phyloP scores from a whole-genome alignment of 768 basidiomycete genomes.

The Lentinus tigrinus region DNA sequence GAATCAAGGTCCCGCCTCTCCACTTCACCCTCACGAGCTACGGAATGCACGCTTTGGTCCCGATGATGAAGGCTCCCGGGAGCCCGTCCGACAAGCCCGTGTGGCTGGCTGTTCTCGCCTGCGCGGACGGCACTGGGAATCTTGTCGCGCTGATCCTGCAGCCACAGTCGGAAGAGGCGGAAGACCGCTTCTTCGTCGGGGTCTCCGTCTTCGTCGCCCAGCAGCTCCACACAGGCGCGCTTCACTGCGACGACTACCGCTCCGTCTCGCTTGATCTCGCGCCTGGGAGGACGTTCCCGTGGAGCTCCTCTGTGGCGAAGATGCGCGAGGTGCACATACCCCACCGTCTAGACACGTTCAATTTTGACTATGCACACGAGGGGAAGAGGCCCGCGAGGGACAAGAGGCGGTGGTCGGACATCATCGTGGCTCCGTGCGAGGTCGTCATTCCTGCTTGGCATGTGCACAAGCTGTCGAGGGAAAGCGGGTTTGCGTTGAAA shows the following conservation, averaged over 20 bases:
- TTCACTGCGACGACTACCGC: background rate
- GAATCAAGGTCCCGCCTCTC: background rate
- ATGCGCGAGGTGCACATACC: background rate
- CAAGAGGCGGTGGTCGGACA: background rate
- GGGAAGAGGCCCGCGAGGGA: background rate
- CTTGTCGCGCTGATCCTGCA: background rate
- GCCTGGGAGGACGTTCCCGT: background rate
- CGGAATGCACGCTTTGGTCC: background rate
- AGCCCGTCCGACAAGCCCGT: background rate
- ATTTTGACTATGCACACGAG: background rate
- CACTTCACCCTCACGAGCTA: background rate
- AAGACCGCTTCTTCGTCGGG: background rate
- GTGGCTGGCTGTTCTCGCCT: background rate
- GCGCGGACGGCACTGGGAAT: background rate
- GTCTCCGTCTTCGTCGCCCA: background rate
- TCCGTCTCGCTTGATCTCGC: background rate
- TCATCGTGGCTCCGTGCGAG: background rate
- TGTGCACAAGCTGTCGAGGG: background rate
- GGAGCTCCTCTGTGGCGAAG: background rate
- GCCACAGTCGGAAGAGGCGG: background rate
- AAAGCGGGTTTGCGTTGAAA: background rate
- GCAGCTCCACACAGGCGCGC: background rate
- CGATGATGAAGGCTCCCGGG: background rate
- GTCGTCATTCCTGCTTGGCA: background rate
- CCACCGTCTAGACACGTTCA: background rate